phyloP scores from a whole-genome alignment of 306 rosid species.

The Cucumis melo region DNA sequence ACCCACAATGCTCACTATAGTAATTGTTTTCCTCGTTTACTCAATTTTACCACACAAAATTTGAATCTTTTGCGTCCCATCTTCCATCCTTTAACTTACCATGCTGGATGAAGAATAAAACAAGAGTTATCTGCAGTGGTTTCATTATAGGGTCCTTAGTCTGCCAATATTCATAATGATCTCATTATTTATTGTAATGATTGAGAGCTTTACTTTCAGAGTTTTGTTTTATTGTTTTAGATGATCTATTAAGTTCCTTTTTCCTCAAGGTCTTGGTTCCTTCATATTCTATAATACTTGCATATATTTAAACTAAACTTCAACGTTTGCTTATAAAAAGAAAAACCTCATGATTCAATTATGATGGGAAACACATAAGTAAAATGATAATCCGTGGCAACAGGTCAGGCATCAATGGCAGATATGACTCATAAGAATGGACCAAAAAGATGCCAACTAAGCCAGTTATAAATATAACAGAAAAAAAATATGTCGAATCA shows the following conservation, averaged over 20 bases:
- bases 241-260: background rate
- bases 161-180: background rate
- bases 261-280: background rate
- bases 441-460: background rate
- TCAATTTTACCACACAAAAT: background rate
- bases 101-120: background rate
- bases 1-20: background rate
- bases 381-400: background rate
- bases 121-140: background rate
- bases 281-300: background rate
- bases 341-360: background rate
- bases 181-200: background rate
- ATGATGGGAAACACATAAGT: background rate
- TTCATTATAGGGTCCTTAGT: background rate
- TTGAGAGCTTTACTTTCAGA: background rate
- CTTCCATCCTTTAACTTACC: background rate
- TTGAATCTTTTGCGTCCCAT: background rate
- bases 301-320: background rate
- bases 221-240: background rate
- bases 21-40: background rate
- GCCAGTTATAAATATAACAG: background rate
- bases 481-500: background rate
- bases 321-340: background rate
- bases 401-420: background rate
- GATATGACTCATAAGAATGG: background rate